Base-by-base conservation (phyloP, 2,329 filamentous ascomycete genomes). In the Cercospora nicotianae region DNA sequence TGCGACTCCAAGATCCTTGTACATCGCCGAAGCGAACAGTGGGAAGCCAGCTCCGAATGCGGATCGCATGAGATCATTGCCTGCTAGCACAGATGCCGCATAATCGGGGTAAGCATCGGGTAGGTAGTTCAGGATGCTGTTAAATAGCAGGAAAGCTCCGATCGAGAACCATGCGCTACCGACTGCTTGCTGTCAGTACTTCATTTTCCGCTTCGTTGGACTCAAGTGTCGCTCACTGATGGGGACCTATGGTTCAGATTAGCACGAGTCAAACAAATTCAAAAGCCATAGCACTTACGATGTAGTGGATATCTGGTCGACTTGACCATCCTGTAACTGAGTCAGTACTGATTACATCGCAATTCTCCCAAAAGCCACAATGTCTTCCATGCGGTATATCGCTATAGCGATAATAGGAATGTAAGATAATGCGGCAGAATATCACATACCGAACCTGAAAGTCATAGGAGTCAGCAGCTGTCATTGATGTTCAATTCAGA, bases 71-170 rank as follows among this genome's bases (percentile, higher is more conserved):
- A 83, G 71, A 66, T 82, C 80, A 66, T 82, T 83, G 2, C 80
- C 81, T 0, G 81, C 81, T n/a, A 82, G 73, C 10, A 83, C 81
- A 48, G 74, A 78, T 8, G 81, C 81, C 0, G 79, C 80, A 31
- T 81, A 77, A 26, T 81, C 76, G 3, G 80, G 80, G 62, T 82
- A 83, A 0, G 80, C 77, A 55, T 82, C 79, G 23, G 76, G 74
- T 1, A 82, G 75, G 68, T 83, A 83, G 64, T 79, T 83, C 28
- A 85, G 75, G 0, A 84, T 80, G 1, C 77, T 77, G 60, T 84
- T 82, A 75, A 85, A 84, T 7, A 85, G 78, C n/a, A 83, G 72
- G 69, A 84, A 80, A 2, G 78, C 76, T 5, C 82, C 82, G 33
- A 79, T 72, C 2, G 73, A 72, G 71, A 79, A 79, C 68, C 67